Percentiles rank a stretch among this genome's conserved stretches.
Evolutionary conservation across 768 basidiomycete species (phyloP).

Genomic region (Naganishia vaughanmartiniae): DNA sequence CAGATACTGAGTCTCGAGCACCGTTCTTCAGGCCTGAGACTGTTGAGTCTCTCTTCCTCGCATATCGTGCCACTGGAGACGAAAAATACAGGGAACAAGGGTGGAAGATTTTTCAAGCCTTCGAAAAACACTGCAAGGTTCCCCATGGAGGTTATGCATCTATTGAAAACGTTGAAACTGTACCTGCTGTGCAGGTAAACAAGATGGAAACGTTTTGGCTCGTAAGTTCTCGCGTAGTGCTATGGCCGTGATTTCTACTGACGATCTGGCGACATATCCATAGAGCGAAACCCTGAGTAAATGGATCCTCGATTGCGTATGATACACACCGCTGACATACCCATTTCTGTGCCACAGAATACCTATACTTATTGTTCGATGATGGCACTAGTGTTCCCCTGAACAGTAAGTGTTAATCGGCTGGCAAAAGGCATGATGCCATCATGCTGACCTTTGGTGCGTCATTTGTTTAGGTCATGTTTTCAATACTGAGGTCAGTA

Average conservation of each 20-base stretch:
- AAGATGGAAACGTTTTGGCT: conserved; percentile 96
- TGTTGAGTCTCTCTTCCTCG: conserved; percentile 86
- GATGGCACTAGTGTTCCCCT: conserved; percentile 70
- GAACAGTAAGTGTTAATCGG: conserved; percentile 60
- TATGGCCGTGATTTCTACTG: background rate
- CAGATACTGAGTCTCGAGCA: conserved; percentile 50
- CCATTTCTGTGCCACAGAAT: conserved; percentile 58
- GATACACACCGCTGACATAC: background rate
- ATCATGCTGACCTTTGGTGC: conserved; percentile 22
- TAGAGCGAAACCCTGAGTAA: conserved; percentile 43
- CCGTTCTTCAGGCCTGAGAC: conserved; percentile 67
- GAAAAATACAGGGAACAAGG: conserved; percentile 74
- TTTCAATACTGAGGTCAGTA: conserved; percentile 81
- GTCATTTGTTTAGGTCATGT: conserved; percentile 63
- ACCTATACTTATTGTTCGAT: conserved; percentile 81
- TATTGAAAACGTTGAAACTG: conserved; percentile 77
- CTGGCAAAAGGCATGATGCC: conserved; percentile 19
- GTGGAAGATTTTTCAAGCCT: conserved; percentile 85
- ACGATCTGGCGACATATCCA: background rate
- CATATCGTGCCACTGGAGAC: conserved; percentile 84
- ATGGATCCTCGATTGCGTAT: background rate
- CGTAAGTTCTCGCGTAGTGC: conserved; percentile 38
- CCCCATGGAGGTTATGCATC: conserved; percentile 79
- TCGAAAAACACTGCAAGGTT: conserved; percentile 75
- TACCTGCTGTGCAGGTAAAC: conserved; percentile 67